Conservation (phyloP, 2,329 filamentous ascomycete genomes). For the Rhynchosporium graminicola region DNA sequence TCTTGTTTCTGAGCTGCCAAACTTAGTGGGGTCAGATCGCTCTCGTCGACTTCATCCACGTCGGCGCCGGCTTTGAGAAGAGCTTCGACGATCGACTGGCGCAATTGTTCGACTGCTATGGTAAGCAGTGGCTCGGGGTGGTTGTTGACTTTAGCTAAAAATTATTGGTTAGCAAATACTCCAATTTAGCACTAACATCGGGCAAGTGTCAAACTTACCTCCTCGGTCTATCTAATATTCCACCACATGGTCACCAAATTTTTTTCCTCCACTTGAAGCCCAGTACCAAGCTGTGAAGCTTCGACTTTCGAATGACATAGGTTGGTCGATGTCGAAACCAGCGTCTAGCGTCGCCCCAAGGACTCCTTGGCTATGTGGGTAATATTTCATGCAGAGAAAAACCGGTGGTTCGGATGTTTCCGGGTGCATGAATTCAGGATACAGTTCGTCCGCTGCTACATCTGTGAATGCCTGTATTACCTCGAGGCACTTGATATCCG, state of each 20-base stretch:
- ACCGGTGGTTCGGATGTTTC: conserved; percentile 49
- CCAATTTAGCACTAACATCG: neutral
- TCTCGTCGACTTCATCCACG: conserved; percentile 21
- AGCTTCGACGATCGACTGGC: conserved; percentile 15
- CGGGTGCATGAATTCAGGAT: conserved; percentile 53
- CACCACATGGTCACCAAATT: conserved; percentile 59
- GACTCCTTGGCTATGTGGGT: conserved; percentile 56
- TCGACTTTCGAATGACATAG: conserved; percentile 40
- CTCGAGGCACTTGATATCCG: conserved; percentile 51
- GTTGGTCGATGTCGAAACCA: conserved; percentile 63
- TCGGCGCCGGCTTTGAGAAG: conserved; percentile 23
- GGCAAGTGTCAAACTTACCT: conserved; percentile 33
- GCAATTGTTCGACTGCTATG: conserved; percentile 23
- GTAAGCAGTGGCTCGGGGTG: conserved; percentile 27
- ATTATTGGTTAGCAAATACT: neutral
- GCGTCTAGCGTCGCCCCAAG: conserved; percentile 55
- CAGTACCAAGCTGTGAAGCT: conserved; percentile 55
- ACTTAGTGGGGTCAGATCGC: conserved; percentile 15
- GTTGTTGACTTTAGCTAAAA: conserved; percentile 43
- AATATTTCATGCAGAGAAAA: conserved; percentile 54
- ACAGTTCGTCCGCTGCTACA: conserved; percentile 49
- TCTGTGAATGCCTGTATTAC: conserved; percentile 55
- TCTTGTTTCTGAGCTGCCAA: conserved; percentile 48
- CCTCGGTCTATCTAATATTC: conserved; percentile 54
- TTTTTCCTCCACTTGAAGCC: conserved; percentile 65